Evolutionary conservation across 768 basidiomycete genomes (phyloP).

Genomic region (Cystobasidium ongulense): DNA sequence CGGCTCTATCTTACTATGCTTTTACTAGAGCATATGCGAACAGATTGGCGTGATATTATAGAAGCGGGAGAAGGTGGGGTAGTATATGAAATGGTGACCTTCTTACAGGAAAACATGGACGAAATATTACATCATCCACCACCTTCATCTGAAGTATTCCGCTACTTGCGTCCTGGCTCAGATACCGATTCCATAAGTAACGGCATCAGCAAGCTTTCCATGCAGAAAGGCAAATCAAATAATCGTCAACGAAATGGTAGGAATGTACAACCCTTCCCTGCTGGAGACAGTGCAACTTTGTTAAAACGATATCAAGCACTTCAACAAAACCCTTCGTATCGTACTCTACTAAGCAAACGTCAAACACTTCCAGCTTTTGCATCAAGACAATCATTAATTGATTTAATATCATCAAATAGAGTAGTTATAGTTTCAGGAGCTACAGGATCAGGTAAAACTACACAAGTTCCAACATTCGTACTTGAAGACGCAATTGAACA

Average conservation of each 20-base stretch:
- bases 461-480: slow-evolving; percentile 76
- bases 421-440: slow-evolving; percentile 83
- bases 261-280: not conserved
- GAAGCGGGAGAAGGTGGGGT: slow-evolving; percentile 62
- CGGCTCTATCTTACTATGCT: slow-evolving; percentile 69
- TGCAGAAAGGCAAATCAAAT: slow-evolving; percentile 2
- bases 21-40: slow-evolving; percentile 55
- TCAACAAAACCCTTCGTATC: slow-evolving; percentile 49
- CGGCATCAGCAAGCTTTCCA: not conserved
- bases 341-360: slow-evolving; percentile 54
- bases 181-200: slow-evolving; percentile 19
- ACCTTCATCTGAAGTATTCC: slow-evolving; percentile 60
- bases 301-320: slow-evolving; percentile 47
- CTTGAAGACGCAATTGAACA: slow-evolving; percentile 68
- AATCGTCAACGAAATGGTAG: slow-evolving; percentile 11
- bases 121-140: slow-evolving; percentile 59
- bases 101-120: slow-evolving; percentile 65
- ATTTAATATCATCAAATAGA: slow-evolving; percentile 54
- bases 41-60: slow-evolving; percentile 52
- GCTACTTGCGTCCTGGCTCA: slow-evolving; percentile 51
- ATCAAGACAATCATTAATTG: slow-evolving; percentile 58
- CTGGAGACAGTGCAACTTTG: not conserved
- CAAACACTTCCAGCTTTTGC: slow-evolving; percentile 67
- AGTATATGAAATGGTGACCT: slow-evolving; percentile 56
- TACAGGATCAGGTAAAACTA: slow-evolving; percentile 88